phyloP scores from a whole-genome alignment of 345 rosid species.

The Gossypium rotundifolium region DNA sequence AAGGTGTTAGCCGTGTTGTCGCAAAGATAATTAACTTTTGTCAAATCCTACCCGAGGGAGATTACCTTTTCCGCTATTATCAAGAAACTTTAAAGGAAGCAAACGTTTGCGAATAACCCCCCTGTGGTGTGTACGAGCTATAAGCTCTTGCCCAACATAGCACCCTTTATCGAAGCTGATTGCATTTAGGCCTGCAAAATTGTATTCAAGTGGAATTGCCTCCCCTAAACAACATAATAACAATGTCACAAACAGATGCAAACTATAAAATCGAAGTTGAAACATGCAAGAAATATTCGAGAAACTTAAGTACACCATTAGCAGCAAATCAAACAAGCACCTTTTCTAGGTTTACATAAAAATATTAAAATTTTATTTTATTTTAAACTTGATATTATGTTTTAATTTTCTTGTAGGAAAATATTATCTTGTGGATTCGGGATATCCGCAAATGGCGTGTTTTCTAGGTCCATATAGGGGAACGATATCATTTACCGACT shows the following conservation, averaged over 20 bases:
- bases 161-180: constrained; percentile 96
- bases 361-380: no score
- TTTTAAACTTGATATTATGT: no score
- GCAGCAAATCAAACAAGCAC: constrained; percentile 25
- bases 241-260: background rate
- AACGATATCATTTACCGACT: no score
- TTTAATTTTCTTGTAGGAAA: no score
- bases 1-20: background rate
- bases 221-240: constrained; percentile 43
- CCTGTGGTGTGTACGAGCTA: constrained; percentile 88
- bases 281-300: background rate
- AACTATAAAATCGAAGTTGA: background rate
- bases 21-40: background rate
- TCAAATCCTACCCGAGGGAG: background rate
- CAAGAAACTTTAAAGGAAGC: constrained; percentile 62
- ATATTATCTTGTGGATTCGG: no score
- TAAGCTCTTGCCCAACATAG: constrained; percentile 89
- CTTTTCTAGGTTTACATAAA: no score
- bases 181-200: constrained; percentile 72
- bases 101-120: constrained; percentile 81
- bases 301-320: background rate
- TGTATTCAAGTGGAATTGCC: constrained; percentile 90
- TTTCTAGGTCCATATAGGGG: no score
- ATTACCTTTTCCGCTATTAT: constrained; percentile 51
- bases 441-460: no score